Conservation (phyloP, 2,329 filamentous ascomycete genomes). For the Ceratocystis huliohia region DNA sequence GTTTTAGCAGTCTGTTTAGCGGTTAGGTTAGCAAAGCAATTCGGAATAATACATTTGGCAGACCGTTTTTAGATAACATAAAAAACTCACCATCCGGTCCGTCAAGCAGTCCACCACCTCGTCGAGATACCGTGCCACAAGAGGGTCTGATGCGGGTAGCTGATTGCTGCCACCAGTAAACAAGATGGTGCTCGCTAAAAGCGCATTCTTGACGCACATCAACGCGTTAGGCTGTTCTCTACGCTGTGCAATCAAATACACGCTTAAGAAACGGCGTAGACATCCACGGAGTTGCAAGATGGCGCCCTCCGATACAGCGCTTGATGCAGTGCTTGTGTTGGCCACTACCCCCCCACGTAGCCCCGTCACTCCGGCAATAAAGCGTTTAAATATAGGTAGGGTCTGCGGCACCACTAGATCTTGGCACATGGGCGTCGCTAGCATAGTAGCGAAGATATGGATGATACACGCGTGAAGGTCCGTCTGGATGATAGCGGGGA, state of each 20-base stretch:
- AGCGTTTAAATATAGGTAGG: slow-evolving; percentile 81
- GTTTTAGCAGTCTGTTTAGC: slow-evolving; percentile 61
- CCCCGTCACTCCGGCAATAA: slow-evolving; percentile 61
- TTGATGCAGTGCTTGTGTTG: slow-evolving; percentile 21
- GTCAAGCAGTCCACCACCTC: slow-evolving; percentile 76
- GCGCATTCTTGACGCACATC: slow-evolving; percentile 80
- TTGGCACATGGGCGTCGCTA: slow-evolving; percentile 75
- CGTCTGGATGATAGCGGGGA: slow-evolving; percentile 90
- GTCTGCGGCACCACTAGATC: slow-evolving; percentile 78
- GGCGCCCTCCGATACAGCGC: slow-evolving; percentile 36
- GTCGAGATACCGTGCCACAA: slow-evolving; percentile 61
- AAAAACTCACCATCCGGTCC: slow-evolving; percentile 58
- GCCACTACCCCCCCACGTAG: slow-evolving; percentile 29
- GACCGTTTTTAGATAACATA: not conserved
- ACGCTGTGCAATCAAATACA: slow-evolving; percentile 63
- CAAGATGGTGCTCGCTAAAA: slow-evolving; percentile 78
- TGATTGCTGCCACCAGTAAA: slow-evolving; percentile 68
- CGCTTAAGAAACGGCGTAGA: slow-evolving; percentile 67
- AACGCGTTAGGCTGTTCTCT: slow-evolving; percentile 64
- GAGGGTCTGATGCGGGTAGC: slow-evolving; percentile 60
- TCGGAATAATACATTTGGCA: too few species aligned
- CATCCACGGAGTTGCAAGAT: slow-evolving; percentile 67
- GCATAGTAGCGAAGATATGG: slow-evolving; percentile 88
- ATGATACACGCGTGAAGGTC: slow-evolving; percentile 94
- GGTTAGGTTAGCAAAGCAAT: too few species aligned